Base-by-base conservation (phyloP, 2,329 filamentous ascomycete genomes). In the Lachnellula arida region DNA sequence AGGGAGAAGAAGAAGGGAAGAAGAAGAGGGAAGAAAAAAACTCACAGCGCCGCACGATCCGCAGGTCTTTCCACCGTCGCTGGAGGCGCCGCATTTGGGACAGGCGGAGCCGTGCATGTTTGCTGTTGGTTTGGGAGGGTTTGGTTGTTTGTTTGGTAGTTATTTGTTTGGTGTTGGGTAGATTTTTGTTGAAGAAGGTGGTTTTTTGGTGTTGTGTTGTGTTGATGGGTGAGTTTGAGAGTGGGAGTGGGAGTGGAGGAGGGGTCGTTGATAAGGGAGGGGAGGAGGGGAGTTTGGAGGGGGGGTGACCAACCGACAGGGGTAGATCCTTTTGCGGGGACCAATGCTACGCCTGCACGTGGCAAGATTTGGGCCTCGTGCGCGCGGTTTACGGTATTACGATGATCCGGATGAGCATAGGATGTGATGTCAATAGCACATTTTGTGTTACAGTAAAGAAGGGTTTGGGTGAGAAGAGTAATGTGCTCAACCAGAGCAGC, bases 71-170 rank as follows among this genome's bases (percentile, higher is more conserved):
- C 40, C 46, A 34, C 63, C 61, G 37, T 64, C 58, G 47, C 55
- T 43, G 7, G 59, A 44, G 22, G 63, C 64, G 51, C 66, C 65
- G 50, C 65, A 67, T 57, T 65, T 67, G 42, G 67, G 66, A 54
- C 65, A 68, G 40, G 51, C 55, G 9, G 57, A 25, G 17, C 63
- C 66, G 65, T 68, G 66, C 65, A 67, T 68, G 19, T 62, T 68
- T 49, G 22, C 48, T 56, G 23, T 52, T 46, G 35, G n/a, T 14
- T 15, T 14, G 23, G 22, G 23, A 2, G 22, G 15, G 15, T 2
- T 8, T 19, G 19, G 22, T 22, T 12, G 42, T 8, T 4, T 4
- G 9, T 5, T 44, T 2, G 42, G 42, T 17, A 4, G 7, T 43
- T n/a, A n/a, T n/a, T n/a, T n/a, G n/a, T n/a, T n/a, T n/a, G n/a